Evolutionary conservation across 1,284 basidiomycete species (phyloP).

Genomic region (Fomitopsis palustris): DNA sequence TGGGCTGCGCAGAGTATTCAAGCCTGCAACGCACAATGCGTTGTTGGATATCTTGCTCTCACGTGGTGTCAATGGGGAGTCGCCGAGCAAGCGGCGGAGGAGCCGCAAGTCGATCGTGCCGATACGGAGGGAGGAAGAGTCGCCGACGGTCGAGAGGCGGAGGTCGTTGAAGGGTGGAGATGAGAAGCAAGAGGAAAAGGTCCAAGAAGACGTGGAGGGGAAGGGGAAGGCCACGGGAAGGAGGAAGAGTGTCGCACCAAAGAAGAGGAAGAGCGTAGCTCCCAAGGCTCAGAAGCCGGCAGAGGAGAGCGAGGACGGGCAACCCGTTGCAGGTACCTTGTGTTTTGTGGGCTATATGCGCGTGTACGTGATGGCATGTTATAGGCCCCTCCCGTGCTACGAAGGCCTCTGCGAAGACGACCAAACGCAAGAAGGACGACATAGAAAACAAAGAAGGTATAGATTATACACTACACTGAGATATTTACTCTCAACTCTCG

Average conservation of each 20-base stretch:
- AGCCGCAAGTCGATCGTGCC: slow-evolving; percentile 1
- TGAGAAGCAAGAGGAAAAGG: not conserved
- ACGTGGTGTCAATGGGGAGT: slow-evolving; percentile 40
- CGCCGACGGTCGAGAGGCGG: not conserved
- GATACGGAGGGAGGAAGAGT: not conserved
- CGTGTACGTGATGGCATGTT: not conserved
- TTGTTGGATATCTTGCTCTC: slow-evolving; percentile 38
- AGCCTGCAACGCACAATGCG: slow-evolving; percentile 35
- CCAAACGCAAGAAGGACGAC: not conserved
- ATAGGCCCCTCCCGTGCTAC: not conserved
- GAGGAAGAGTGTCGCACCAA: not conserved
- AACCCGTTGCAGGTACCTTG: not conserved
- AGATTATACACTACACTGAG: not conserved
- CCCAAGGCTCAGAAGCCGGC: no score
- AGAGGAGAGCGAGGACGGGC: not conserved
- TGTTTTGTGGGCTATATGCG: not conserved
- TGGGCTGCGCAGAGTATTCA: slow-evolving; percentile 31
- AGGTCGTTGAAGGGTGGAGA: slow-evolving; percentile 5
- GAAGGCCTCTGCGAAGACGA: not conserved
- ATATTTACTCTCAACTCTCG: not conserved
- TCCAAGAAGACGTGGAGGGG: slow-evolving; percentile 8
- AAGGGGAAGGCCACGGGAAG: not conserved
- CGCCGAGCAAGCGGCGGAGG: slow-evolving; percentile 28
- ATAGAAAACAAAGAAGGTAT: not conserved
- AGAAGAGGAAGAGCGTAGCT: not conserved